These are phyloP conservation scores for Penicilliopsis zonata DNA, from an alignment of 495 filamentous ascomycete species.

Conservation along the genomic window DNA sequence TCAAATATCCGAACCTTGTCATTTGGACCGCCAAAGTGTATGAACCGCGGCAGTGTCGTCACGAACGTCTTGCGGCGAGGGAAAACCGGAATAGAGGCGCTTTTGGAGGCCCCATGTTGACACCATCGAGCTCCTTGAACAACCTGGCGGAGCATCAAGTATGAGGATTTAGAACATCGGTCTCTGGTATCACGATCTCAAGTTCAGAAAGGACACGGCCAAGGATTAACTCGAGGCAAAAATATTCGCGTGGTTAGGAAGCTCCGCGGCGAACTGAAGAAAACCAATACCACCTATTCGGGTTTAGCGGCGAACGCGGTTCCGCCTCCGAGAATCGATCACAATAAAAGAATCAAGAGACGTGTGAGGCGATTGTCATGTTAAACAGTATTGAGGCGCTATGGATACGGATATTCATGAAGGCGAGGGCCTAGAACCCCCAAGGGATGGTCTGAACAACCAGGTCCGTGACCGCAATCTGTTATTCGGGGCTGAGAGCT, in stretches of 20 bases:
- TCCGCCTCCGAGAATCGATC: slow-evolving; percentile 1
- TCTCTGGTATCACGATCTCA: slow-evolving; percentile 2
- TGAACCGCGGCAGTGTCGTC: slow-evolving; percentile 19
- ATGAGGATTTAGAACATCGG: slow-evolving; percentile 19
- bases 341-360: slow-evolving; percentile 1
- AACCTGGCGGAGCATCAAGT: slow-evolving; percentile 37
- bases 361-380: no score
- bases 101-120: slow-evolving; percentile 26
- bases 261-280: slow-evolving; percentile 5
- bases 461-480: no score
- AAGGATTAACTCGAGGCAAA: slow-evolving; percentile 2
- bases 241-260: slow-evolving; percentile 3
- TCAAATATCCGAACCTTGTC: slow-evolving; percentile 35
- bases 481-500: slow-evolving; percentile 3
- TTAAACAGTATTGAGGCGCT: slow-evolving; percentile 4
- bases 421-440: slow-evolving; percentile 12
- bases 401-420: slow-evolving; percentile 18
- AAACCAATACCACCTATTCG: slow-evolving; percentile 10
- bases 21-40: slow-evolving; percentile 27
- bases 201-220: slow-evolving; percentile 3
- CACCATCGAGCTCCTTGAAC: slow-evolving; percentile 34
- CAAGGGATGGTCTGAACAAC: slow-evolving; percentile 29
- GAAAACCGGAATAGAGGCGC: slow-evolving; percentile 12
- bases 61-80: slow-evolving; percentile 20
- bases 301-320: slow-evolving; percentile 24